A percentile compares a stretch with the other conserved stretches of the same genome.
Evolutionary conservation across 164 flowering plant genomes (phyloP).

Genomic region (Platanus orientalis): DNA sequence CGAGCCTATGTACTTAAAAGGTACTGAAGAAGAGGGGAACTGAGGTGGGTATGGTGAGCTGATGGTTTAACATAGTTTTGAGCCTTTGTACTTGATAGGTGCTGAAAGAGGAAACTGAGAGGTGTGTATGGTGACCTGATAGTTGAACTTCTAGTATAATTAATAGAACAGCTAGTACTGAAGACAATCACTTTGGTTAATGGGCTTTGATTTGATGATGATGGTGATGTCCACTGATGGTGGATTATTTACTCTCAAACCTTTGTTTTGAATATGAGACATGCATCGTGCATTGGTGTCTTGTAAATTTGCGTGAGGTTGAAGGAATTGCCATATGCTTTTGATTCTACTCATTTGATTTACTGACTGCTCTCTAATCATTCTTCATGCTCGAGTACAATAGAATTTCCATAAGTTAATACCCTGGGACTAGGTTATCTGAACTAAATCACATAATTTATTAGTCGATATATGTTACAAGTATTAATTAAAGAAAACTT

Average conservation of each 20-base stretch:
- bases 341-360: neutral
- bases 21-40: constrained; percentile 57
- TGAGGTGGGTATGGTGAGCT: constrained; percentile 17
- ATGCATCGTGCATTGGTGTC: constrained; percentile 9
- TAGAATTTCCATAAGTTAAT: no score
- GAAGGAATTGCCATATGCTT: neutral
- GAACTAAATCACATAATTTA: no score
- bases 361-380: no score
- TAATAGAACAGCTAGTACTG: no score
- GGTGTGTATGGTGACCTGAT: no score
- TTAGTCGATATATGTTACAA: no score
- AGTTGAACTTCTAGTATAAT: constrained; percentile 11
- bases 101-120: no score
- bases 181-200: neutral
- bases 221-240: neutral
- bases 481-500: no score
- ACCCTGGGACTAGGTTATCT: no score
- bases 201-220: neutral
- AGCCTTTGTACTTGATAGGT: no score
- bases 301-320: neutral
- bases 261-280: neutral
- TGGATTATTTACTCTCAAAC: neutral
- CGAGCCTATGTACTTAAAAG: constrained; percentile 66
- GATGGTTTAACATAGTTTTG: no score
- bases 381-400: no score